Conservation (phyloP, 805 yeast species). For the Metschnikowia noctiluminum region DNA sequence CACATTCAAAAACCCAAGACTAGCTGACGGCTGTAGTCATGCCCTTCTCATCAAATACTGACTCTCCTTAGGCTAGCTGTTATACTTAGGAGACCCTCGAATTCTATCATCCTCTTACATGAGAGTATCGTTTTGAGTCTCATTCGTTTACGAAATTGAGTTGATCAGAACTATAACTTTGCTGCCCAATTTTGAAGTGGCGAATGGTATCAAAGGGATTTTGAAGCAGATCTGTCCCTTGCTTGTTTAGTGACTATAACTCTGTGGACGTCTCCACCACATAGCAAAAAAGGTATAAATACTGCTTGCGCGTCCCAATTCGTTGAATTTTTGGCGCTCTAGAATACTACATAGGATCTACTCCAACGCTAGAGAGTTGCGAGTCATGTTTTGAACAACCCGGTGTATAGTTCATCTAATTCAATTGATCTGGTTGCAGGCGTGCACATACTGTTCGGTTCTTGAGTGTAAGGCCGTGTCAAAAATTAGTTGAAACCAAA, state of each 20-base stretch:
- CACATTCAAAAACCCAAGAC: constrained; percentile 8
- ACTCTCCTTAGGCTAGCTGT: constrained; percentile 27
- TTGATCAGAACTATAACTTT: constrained; percentile 24
- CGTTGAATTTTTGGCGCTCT: constrained; percentile 16
- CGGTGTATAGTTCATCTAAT: too few species aligned
- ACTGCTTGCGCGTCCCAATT: constrained; percentile 26
- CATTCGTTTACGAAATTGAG: constrained; percentile 12
- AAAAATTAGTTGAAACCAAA: too few species aligned
- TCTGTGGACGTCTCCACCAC: constrained; percentile 26
- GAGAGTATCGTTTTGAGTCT: too few species aligned
- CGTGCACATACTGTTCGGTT: too few species aligned
- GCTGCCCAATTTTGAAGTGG: constrained; percentile 23
- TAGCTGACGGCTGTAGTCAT: constrained; percentile 10
- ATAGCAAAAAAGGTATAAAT: constrained; percentile 31
- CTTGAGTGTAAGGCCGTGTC: too few species aligned
- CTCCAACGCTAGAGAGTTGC: too few species aligned
- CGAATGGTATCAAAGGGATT: constrained; percentile 23
- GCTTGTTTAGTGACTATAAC: constrained; percentile 25
- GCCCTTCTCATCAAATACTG: constrained; percentile 23
- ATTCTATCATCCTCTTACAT: constrained; percentile 31
- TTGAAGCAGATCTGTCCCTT: constrained; percentile 25
- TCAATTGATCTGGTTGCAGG: too few species aligned
- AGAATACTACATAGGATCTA: too few species aligned
- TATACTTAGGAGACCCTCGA: constrained; percentile 22
- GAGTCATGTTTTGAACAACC: too few species aligned